Evolutionary conservation across 495 filamentous ascomycete genomes (phyloP), one percentile per base, ranked within the genome.

Genomic region (Aspergillus baeticus): DNA sequence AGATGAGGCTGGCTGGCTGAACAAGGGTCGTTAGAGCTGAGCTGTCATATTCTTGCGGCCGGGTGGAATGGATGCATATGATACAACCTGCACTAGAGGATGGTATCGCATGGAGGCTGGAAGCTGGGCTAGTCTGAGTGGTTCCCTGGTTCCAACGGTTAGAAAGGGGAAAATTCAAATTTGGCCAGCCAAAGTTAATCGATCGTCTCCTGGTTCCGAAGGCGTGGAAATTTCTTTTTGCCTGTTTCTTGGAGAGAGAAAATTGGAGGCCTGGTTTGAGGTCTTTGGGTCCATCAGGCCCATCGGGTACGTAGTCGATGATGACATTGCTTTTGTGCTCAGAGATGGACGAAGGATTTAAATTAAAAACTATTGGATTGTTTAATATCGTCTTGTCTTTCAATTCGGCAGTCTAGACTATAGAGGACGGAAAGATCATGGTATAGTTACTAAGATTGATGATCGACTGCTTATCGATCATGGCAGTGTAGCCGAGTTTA

Each of bases 1-100:
- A 31, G 18, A 11, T 10, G 23, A 41, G 51, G 51, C 51, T 54
- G 51, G 41, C 41, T 43, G 51, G 37, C 23, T 53, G 26, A 33
- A 34, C 10, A 35, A 53, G 20, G 26, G 38, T 26, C 35, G 36
- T 22, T 37, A 22, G 11, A 50, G 15, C 11, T 41, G 51, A 54
- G 51, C 51, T 54, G 51, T 54, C 51, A 54, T 54, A 44, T 54
- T 53, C 51, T 45, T 21, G 29, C 38, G 38, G 17, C 43, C 33
- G 23, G 33, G 47, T 36, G 35, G 33, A 31, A n/a, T 50, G 17
- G 47, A 50, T 50, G 37, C 31, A 54, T 54, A 35, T 18, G 10
- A 18, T 41, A 41, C 17, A 7, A 41, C 17, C n/a, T 4, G 18
- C 41, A 2, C 18, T 43, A 43, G 18, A 43, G 6, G 26, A 29